phyloP scores from a whole-genome alignment of 2,329 filamentous ascomycete genomes.

The Colletotrichum tabaci region DNA sequence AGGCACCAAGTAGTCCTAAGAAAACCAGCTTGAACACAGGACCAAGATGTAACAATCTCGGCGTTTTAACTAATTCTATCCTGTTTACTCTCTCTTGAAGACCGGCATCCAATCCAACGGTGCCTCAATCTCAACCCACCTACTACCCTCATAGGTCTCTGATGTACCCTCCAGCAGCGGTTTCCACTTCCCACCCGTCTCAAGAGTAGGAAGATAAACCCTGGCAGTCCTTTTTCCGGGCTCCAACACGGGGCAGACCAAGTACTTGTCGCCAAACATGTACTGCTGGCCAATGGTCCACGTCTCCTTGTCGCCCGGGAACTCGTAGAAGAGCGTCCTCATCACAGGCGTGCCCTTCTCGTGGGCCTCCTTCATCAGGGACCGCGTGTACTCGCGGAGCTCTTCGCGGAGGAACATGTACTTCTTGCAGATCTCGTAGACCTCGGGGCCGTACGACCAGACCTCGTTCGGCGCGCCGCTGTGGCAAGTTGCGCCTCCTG shows the following conservation, averaged over 20 bases:
- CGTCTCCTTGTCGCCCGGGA: conserved; percentile 65
- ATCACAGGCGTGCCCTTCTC: conserved; percentile 74
- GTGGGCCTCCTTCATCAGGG: conserved; percentile 72
- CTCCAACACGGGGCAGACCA: conserved; percentile 70
- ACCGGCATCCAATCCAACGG: conserved; percentile 44
- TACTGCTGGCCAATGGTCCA: conserved; percentile 75
- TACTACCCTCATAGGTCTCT: conserved; percentile 23
- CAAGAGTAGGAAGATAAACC: conserved; percentile 66
- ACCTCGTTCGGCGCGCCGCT: conserved; percentile 74
- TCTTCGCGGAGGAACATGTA: conserved; percentile 73
- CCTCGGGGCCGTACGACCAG: conserved; percentile 75
- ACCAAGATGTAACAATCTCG: no score
- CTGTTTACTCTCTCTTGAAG: conserved; percentile 27
- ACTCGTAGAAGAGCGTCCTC: conserved; percentile 75
- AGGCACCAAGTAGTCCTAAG: no score
- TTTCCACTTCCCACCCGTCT: conserved; percentile 31
- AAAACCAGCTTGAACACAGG: not conserved
- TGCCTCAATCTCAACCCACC: conserved; percentile 40
- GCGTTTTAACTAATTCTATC: no score
- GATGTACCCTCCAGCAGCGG: conserved; percentile 27
- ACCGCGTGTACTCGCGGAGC: conserved; percentile 70
- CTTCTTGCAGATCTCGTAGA: conserved; percentile 72
- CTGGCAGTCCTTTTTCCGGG: conserved; percentile 59
- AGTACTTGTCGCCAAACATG: conserved; percentile 73
- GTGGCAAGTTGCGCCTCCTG: conserved; percentile 50